Conservation (phyloP, 2,329 filamentous ascomycete species). For the Aspergillus sp. region DNA sequence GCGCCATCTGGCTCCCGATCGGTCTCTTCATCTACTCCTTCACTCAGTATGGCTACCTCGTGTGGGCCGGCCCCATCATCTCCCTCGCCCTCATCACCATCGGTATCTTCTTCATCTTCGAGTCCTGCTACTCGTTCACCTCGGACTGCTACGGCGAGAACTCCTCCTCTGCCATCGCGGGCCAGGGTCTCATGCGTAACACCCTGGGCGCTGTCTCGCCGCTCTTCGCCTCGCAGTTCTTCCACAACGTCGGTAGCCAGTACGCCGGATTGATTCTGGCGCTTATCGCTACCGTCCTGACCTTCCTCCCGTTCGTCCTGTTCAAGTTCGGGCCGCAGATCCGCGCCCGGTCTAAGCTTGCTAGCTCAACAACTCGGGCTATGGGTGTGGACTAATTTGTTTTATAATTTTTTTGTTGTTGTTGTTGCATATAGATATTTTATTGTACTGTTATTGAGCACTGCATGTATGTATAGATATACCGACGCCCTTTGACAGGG, state of each 20-base stretch:
- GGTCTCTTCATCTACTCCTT: constrained; percentile 50
- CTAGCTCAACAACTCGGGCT: constrained; percentile 4
- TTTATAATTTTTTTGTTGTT: background rate
- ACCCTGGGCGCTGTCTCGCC: constrained; percentile 48
- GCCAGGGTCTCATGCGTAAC: constrained; percentile 48
- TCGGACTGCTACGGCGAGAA: constrained; percentile 47
- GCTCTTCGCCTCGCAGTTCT: constrained; percentile 47
- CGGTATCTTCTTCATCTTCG: constrained; percentile 47
- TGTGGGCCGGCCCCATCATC: constrained; percentile 46
- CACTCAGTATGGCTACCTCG: constrained; percentile 45
- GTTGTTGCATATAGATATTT: background rate
- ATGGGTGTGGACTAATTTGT: background rate
- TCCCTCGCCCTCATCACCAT: constrained; percentile 46
- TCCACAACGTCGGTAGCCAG: constrained; percentile 48
- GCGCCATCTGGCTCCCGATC: constrained; percentile 42
- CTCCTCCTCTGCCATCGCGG: constrained; percentile 38
- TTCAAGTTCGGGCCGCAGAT: constrained; percentile 23
- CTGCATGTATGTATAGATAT: background rate
- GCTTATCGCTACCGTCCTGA: constrained; percentile 37
- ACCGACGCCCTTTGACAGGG: background rate
- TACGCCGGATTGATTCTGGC: constrained; percentile 47
- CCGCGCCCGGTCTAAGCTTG: constrained; percentile 25
- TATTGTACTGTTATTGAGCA: no score
- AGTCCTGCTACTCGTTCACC: constrained; percentile 43
- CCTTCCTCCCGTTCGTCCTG: constrained; percentile 24